A percentile compares a stretch with the other conserved stretches of the same genome.
These are phyloP conservation scores for Venustampulla echinocandica DNA, from an alignment of 495 filamentous ascomycete species.

Conservation along the genomic window DNA sequence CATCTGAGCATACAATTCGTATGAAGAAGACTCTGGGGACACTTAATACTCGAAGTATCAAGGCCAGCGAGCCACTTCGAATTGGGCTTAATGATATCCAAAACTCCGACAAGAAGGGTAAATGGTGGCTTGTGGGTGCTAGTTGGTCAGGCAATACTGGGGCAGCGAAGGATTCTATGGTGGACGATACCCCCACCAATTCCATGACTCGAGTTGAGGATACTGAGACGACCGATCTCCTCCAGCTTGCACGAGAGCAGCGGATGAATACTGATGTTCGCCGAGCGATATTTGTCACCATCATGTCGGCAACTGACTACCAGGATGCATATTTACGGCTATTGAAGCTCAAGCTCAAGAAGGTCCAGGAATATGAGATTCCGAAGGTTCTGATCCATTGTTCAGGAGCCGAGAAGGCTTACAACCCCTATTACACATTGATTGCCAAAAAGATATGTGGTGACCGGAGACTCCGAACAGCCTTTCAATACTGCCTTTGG, in stretches of 20 bases:
- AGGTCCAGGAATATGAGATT: constrained; percentile 77
- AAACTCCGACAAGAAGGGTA: constrained; percentile 75
- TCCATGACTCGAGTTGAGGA: constrained; percentile 30
- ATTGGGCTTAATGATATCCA: constrained; percentile 73
- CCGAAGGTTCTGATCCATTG: constrained; percentile 84
- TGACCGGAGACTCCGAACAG: constrained; percentile 63
- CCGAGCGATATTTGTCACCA: constrained; percentile 81
- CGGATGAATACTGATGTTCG: constrained; percentile 94
- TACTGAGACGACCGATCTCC: constrained; percentile 48
- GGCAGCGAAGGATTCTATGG: constrained; percentile 9
- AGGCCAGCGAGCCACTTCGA: constrained; percentile 71
- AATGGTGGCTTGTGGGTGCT: constrained; percentile 96
- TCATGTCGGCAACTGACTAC: constrained; percentile 82
- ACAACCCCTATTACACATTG: constrained; percentile 91
- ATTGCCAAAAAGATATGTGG: constrained; percentile 68
- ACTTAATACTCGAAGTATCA: constrained; percentile 57
- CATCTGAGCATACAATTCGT: constrained; percentile 66
- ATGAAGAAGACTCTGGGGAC: constrained; percentile 78
- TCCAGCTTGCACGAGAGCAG: constrained; percentile 66
- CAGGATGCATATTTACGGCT: constrained; percentile 73
- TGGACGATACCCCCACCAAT: constrained; percentile 18
- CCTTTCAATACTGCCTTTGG: constrained; percentile 81
- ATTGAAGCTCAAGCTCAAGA: constrained; percentile 75
- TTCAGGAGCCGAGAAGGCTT: constrained; percentile 66
- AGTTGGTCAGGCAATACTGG: constrained; percentile 61